Evolutionary conservation across 169 alveolate species (phyloP).

Genomic region (Babesia bigemina): DNA sequence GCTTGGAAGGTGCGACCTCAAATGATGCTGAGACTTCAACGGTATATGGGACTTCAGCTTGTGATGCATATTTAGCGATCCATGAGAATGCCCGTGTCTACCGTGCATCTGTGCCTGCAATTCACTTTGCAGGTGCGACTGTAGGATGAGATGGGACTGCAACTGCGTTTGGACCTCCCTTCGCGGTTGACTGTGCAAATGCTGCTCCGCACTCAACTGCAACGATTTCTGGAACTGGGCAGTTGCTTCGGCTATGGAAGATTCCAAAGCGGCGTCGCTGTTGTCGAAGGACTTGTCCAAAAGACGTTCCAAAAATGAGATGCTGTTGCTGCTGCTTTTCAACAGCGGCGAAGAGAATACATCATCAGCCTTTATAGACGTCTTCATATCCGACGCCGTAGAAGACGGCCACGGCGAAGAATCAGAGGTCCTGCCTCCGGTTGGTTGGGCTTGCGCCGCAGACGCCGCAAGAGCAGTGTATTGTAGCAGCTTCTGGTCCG

Average conservation of each 20-base stretch:
- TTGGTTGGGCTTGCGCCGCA: background rate
- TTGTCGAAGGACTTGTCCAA: conserved; percentile 64
- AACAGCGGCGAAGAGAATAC: conserved; percentile 22
- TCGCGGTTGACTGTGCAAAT: background rate
- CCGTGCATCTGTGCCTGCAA: background rate
- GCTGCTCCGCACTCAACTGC: conserved; percentile 1
- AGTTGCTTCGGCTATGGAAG: conserved; percentile 7
- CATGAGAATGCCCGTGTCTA: background rate
- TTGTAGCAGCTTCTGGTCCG: conserved; percentile 8
- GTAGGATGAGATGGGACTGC: background rate
- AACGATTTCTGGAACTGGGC: conserved; percentile 16
- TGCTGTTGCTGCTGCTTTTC: background rate
- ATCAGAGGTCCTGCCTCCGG: conserved; percentile 3
- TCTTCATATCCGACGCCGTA: background rate
- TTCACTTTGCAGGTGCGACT: background rate
- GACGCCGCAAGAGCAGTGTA: conserved; percentile 10
- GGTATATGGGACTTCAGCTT: background rate
- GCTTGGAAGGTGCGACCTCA: background rate
- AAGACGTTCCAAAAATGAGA: conserved; percentile 57
- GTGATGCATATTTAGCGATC: background rate
- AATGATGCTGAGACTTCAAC: background rate
- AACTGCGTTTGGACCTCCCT: background rate
- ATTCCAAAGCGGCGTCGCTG: conserved; percentile 1
- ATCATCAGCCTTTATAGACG: conserved; percentile 9
- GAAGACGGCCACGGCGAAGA: background rate